A percentile compares a stretch with the other conserved stretches of the same genome.
Conservation (phyloP, 495 filamentous ascomycete genomes). For the Annulohypoxylon bovei region DNA sequence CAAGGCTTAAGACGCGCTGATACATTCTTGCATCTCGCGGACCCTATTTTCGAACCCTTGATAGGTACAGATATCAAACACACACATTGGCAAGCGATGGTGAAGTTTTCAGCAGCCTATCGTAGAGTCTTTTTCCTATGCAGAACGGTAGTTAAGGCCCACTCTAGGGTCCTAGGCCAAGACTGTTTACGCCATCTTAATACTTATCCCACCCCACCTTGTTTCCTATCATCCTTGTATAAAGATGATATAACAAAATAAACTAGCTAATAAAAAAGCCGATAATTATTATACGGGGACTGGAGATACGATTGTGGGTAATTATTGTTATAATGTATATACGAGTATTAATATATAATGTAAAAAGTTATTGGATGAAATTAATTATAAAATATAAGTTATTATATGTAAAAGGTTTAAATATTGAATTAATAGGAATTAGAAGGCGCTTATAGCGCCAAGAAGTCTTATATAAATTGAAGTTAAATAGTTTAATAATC, state of each 20-base stretch:
- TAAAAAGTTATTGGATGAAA: no score
- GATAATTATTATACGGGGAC: no score
- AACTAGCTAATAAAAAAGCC: constrained; percentile 26
- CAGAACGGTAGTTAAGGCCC: constrained; percentile 29
- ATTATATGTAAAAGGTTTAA: no score
- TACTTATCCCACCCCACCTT: constrained; percentile 22
- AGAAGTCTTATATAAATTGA: no score
- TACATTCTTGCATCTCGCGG: constrained; percentile 18
- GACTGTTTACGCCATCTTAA: constrained; percentile 21
- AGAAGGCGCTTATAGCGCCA: no score
- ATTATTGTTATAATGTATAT: no score
- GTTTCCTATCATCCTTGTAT: constrained; percentile 20
- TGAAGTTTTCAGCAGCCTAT: constrained; percentile 5
- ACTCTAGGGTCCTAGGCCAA: constrained; percentile 24
- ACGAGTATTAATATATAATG: no score
- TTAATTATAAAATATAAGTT: no score
- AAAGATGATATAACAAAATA: constrained; percentile 2
- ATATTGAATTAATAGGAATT: no score
- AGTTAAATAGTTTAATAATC: no score
- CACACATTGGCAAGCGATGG: not conserved
- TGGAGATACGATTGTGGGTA: no score
- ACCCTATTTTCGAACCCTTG: not conserved
- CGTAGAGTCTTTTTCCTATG: constrained; percentile 3
- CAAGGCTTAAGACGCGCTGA: constrained; percentile 18
- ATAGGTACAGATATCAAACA: constrained; percentile 24